Evolutionary conservation across 148 eudicot species (phyloP).

Genomic region (Silene latifolia): DNA sequence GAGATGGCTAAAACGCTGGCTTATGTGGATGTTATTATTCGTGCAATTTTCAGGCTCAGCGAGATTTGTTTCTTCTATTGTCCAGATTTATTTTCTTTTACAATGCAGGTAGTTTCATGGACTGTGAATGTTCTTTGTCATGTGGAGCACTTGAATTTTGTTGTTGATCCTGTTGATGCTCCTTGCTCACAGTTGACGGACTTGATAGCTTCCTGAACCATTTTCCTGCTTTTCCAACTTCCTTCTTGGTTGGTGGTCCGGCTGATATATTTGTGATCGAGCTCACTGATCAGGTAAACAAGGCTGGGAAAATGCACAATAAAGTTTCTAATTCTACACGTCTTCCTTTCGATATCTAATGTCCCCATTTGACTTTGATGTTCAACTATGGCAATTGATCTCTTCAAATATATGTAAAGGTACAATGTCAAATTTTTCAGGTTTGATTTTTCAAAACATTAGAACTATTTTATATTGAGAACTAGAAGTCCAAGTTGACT

Average conservation of each 20-base stretch:
- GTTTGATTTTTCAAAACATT: background rate
- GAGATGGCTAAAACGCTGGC: background rate
- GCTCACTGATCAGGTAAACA: conserved; percentile 74
- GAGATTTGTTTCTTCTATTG: conserved; percentile 81
- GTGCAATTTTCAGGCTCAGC: conserved; percentile 57
- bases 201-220: conserved; percentile 64
- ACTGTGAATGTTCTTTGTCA: background rate
- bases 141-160: background rate
- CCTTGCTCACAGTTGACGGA: conserved; percentile 52
- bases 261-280: conserved; percentile 77
- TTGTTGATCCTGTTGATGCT: conserved; percentile 16
- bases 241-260: conserved; percentile 78
- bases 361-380: background rate
- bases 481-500: background rate
- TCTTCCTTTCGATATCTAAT: background rate
- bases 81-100: conserved; percentile 79
- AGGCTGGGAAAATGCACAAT: background rate
- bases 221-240: conserved; percentile 75
- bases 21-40: conserved; percentile 8
- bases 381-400: background rate
- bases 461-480: background rate
- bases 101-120: conserved; percentile 46
- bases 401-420: no score
- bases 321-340: background rate
- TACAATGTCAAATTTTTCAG: background rate